These are phyloP conservation scores for Aspergillus kassunensis DNA, from an alignment of 495 filamentous ascomycete species.

Conservation along the genomic window DNA sequence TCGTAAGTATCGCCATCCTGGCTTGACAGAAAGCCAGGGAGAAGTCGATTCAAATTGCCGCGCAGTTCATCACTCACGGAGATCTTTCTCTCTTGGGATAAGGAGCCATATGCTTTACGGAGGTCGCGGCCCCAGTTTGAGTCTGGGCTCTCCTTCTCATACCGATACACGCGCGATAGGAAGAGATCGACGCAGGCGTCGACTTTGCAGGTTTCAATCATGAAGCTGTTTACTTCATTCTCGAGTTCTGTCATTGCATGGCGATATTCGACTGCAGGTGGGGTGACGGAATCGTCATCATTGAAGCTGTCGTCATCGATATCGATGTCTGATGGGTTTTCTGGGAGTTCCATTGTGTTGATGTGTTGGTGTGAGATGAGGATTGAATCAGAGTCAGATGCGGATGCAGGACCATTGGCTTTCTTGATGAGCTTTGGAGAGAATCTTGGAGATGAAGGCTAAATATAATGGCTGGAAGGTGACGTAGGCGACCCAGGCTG, in stretches of 20 bases:
- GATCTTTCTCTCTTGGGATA: neutral
- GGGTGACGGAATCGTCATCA: neutral
- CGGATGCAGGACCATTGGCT: no score
- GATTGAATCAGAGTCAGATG: no score
- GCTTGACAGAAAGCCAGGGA: neutral
- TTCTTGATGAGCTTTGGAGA: no score
- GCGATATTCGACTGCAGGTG: neutral
- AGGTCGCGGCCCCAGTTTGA: neutral
- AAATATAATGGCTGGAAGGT: no score
- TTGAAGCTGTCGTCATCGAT: neutral
- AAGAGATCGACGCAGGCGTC: slow-evolving; percentile 2
- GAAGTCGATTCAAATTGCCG: neutral
- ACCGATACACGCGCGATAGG: neutral
- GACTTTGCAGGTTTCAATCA: slow-evolving; percentile 1
- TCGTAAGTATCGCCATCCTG: neutral
- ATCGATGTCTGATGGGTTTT: neutral
- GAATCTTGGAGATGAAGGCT: no score
- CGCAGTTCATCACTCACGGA: neutral
- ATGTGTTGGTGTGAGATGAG: no score
- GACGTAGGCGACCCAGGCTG: no score
- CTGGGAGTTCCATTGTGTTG: neutral
- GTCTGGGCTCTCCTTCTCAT: neutral
- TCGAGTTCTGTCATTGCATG: neutral
- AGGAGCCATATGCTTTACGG: no score
- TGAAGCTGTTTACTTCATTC: neutral